Percentiles rank a stretch among this genome's conserved stretches.
phyloP scores from a whole-genome alignment of 768 basidiomycete species.

The Termitomyces sp. region DNA sequence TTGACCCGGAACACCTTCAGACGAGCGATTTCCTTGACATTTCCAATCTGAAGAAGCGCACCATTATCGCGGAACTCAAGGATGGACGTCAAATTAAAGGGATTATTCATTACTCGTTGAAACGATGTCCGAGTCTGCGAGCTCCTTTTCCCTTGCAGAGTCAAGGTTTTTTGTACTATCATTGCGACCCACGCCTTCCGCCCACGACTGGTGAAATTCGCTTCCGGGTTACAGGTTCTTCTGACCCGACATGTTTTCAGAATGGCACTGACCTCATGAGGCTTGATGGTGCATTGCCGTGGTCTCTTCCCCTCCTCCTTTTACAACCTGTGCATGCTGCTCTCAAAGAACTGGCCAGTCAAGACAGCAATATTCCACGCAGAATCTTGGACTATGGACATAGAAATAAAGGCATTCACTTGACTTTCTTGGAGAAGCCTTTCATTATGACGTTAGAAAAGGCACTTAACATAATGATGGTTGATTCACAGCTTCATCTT shows the following conservation, averaged over 20 bases:
- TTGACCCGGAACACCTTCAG: not conserved
- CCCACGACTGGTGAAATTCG: constrained; percentile 15
- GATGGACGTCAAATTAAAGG: not conserved
- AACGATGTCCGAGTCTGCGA: too few species aligned
- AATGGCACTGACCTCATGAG: constrained; percentile 16
- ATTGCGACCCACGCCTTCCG: constrained; percentile 4
- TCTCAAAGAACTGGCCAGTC: not conserved
- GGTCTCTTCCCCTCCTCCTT: constrained; percentile 8
- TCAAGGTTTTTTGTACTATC: constrained; percentile 22
- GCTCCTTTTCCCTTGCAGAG: not conserved
- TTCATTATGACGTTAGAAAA: not conserved
- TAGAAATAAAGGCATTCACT: too few species aligned
- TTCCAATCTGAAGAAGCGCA: not conserved
- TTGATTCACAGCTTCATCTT: too few species aligned
- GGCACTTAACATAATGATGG: rapidly evolving
- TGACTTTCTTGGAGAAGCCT: constrained; percentile 2
- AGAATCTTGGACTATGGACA: not conserved
- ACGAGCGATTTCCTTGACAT: not conserved
- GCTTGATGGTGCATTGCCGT: constrained; percentile 10
- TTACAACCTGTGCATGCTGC: not conserved
- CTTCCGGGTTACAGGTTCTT: constrained; percentile 18
- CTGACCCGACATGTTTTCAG: constrained; percentile 12
- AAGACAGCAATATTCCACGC: not conserved
- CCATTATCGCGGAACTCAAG: not conserved
- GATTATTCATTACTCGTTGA: not conserved